Evolutionary conservation across 768 basidiomycete species (phyloP).

Genomic region (Daedalea quercina): DNA sequence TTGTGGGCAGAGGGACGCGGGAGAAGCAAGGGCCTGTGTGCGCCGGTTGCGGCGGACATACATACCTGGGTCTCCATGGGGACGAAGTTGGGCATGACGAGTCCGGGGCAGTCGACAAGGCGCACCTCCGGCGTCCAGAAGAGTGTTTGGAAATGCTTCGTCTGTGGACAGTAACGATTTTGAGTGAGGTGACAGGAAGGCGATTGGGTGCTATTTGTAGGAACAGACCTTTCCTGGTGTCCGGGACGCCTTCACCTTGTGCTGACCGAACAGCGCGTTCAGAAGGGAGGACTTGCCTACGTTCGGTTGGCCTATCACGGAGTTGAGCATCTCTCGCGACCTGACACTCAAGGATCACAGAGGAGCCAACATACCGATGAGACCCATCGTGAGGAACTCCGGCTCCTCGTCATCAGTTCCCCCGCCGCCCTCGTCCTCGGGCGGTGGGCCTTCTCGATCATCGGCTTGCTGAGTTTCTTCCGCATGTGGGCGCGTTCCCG

Average conservation of each 20-base stretch:
- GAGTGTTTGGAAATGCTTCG: slow-evolving; percentile 93
- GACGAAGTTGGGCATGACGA: slow-evolving; percentile 81
- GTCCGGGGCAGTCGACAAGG: slow-evolving; percentile 91
- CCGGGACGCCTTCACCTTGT: slow-evolving; percentile 74
- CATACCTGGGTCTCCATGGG: slow-evolving; percentile 79
- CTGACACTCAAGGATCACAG: not conserved
- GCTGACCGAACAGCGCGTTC: slow-evolving; percentile 82
- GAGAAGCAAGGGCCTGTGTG: not conserved
- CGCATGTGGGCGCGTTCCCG: slow-evolving; percentile 12
- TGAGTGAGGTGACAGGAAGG: not conserved
- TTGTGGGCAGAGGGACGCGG: not conserved
- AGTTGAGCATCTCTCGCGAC: not conserved
- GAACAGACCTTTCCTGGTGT: slow-evolving; percentile 75
- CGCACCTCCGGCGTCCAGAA: slow-evolving; percentile 84
- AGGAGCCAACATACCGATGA: slow-evolving; percentile 49
- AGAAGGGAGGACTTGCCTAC: slow-evolving; percentile 91
- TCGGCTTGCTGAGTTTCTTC: slow-evolving; percentile 22
- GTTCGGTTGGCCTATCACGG: slow-evolving; percentile 74
- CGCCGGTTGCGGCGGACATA: not conserved
- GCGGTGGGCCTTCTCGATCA: not conserved
- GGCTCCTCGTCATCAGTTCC: slow-evolving; percentile 29
- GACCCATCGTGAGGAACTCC: slow-evolving; percentile 68
- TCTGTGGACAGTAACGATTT: slow-evolving; percentile 36
- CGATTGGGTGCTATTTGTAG: not conserved
- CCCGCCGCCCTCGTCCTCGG: slow-evolving; percentile 1